Conservation (phyloP, 2,329 filamentous ascomycete genomes). For the Trichoderma lentiforme region DNA sequence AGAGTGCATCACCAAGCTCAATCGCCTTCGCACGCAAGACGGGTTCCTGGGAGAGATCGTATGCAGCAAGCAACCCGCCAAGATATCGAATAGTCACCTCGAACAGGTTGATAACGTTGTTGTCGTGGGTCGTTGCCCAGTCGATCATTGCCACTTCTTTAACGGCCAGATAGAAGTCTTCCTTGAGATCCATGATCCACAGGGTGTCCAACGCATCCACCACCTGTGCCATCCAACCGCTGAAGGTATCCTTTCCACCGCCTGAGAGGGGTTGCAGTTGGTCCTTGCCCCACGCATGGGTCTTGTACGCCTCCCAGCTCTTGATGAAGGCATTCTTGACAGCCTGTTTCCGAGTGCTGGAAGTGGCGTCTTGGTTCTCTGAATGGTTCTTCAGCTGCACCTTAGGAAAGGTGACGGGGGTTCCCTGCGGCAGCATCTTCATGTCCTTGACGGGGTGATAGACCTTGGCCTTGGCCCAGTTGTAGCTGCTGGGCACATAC, state of each 20-base stretch:
- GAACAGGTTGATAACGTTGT: conserved; percentile 52
- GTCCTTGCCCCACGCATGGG: conserved; percentile 54
- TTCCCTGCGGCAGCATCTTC: conserved; percentile 35
- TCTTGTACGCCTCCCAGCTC: conserved; percentile 52
- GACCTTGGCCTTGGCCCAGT: conserved; percentile 36
- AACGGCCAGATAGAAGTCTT: conserved; percentile 54
- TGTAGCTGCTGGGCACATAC: conserved; percentile 37
- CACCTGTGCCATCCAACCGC: conserved; percentile 56
- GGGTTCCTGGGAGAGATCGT: conserved; percentile 48
- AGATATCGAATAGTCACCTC: conserved; percentile 60
- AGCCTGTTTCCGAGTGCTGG: conserved; percentile 35
- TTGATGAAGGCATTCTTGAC: conserved; percentile 41
- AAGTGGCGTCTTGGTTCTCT: conserved; percentile 37
- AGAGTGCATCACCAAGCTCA: conserved; percentile 53
- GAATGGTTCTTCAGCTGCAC: conserved; percentile 41
- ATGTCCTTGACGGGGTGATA: conserved; percentile 33
- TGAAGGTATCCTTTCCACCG: conserved; percentile 45
- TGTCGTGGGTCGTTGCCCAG: conserved; percentile 46
- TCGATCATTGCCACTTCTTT: conserved; percentile 49
- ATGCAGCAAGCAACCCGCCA: conserved; percentile 50
- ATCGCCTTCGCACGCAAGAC: conserved; percentile 48
- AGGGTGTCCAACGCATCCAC: conserved; percentile 59
- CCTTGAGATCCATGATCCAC: conserved; percentile 56
- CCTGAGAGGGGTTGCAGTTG: conserved; percentile 52
- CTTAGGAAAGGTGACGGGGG: conserved; percentile 34